These are phyloP conservation scores for Metschnikowia picachoensis DNA, from an alignment of 805 yeast genomes.

Conservation along the genomic window DNA sequence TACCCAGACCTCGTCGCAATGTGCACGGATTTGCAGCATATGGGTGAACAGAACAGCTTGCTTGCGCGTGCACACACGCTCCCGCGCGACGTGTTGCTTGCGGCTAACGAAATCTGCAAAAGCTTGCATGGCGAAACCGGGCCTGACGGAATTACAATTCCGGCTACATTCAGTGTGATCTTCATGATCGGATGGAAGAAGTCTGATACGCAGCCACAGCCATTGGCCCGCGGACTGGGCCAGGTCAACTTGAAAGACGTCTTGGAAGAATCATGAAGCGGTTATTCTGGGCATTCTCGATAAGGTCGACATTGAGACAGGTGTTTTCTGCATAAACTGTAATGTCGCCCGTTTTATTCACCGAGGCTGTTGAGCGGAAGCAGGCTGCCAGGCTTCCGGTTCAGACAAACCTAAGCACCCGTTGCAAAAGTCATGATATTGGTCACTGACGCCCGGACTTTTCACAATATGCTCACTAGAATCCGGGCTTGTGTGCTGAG, in stretches of 20 bases:
- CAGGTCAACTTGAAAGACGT: slow-evolving; percentile 66
- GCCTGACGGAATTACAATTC: slow-evolving; percentile 48
- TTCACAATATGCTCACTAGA: too few species aligned
- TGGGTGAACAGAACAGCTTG: slow-evolving; percentile 83
- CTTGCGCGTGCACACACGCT: slow-evolving; percentile 40
- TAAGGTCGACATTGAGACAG: too few species aligned
- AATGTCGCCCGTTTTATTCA: too few species aligned
- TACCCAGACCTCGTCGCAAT: slow-evolving; percentile 69
- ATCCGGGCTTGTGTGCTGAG: too few species aligned
- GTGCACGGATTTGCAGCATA: slow-evolving; percentile 65
- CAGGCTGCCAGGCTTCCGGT: too few species aligned
- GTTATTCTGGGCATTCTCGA: too few species aligned
- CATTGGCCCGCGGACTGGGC: slow-evolving; percentile 70
- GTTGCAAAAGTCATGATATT: too few species aligned
- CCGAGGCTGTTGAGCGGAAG: too few species aligned
- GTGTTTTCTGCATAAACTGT: too few species aligned
- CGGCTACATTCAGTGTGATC: slow-evolving; percentile 74
- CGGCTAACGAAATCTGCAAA: slow-evolving; percentile 72
- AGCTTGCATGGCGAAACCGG: slow-evolving; percentile 66
- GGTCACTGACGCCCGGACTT: too few species aligned
- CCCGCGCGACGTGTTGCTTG: slow-evolving; percentile 61
- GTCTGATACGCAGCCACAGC: slow-evolving; percentile 64
- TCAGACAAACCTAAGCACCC: too few species aligned
- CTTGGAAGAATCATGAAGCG: slow-evolving; percentile 19
- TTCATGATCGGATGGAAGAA: slow-evolving; percentile 91